phyloP scores from a whole-genome alignment of 306 rosid genomes.

The Cucurbita moschata region DNA sequence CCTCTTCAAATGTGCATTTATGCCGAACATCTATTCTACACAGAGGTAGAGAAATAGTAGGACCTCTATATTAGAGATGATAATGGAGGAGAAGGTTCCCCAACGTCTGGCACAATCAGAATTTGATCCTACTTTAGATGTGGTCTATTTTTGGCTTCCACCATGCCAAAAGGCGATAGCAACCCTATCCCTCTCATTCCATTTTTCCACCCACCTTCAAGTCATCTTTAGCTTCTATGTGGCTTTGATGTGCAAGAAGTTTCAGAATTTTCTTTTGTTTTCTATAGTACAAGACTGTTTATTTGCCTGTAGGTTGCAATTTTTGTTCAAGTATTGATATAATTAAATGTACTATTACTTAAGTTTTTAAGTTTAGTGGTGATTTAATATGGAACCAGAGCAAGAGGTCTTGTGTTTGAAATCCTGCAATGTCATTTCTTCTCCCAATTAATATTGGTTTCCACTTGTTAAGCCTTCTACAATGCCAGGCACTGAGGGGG shows the following conservation, averaged over 20 bases:
- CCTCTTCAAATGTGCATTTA: not conserved
- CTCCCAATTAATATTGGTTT: no score
- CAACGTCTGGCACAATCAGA: not conserved
- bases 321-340: not conserved
- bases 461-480: no score
- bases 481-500: no score
- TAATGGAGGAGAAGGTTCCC: not conserved
- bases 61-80: not conserved
- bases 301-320: not conserved
- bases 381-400: no score
- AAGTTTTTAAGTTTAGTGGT: no score
- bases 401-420: no score
- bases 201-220: not conserved
- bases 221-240: not conserved
- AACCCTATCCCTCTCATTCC: not conserved
- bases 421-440: no score
- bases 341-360: no score
- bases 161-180: not conserved
- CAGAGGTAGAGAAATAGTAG: not conserved
- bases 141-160: not conserved
- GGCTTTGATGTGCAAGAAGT: not conserved
- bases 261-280: not conserved
- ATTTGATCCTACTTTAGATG: not conserved
- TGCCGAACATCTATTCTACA: not conserved
- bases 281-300: not conserved